Evolutionary conservation across 176 grass and related monocot species (phyloP).

Genomic region (Carex pumila): DNA sequence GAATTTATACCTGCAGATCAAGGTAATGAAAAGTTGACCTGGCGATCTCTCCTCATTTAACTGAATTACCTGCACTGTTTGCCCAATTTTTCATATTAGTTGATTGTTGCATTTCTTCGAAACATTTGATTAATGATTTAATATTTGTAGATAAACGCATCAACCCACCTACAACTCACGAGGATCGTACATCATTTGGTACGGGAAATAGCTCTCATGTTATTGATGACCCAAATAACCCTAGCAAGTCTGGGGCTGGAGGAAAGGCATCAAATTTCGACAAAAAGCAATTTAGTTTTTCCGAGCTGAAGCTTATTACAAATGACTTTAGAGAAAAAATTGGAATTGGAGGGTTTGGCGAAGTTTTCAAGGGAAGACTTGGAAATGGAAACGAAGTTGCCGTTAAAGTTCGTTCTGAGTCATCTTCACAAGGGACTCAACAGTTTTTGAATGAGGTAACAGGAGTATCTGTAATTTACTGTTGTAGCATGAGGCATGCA

Average conservation of each 20-base stretch:
- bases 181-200: neutral
- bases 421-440: conserved; percentile 33
- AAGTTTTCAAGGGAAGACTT: conserved; percentile 33
- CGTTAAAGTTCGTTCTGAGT: conserved; percentile 33
- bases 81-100: no score
- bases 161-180: neutral
- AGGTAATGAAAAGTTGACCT: neutral
- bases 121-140: neutral
- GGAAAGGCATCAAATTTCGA: conserved; percentile 13
- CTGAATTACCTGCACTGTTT: neutral
- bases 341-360: conserved; percentile 41
- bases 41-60: neutral
- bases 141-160: neutral
- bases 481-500: neutral
- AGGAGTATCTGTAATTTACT: neutral
- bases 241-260: neutral
- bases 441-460: conserved; percentile 51
- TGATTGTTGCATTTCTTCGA: neutral
- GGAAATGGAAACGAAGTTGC: conserved; percentile 41
- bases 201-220: neutral
- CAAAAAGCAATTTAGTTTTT: conserved; percentile 33
- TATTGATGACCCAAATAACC: neutral
- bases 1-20: neutral
- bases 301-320: conserved; percentile 25
- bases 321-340: conserved; percentile 25